phyloP scores from a whole-genome alignment of 176 grass and related monocot genomes.

The Phoenix roebelenii region DNA sequence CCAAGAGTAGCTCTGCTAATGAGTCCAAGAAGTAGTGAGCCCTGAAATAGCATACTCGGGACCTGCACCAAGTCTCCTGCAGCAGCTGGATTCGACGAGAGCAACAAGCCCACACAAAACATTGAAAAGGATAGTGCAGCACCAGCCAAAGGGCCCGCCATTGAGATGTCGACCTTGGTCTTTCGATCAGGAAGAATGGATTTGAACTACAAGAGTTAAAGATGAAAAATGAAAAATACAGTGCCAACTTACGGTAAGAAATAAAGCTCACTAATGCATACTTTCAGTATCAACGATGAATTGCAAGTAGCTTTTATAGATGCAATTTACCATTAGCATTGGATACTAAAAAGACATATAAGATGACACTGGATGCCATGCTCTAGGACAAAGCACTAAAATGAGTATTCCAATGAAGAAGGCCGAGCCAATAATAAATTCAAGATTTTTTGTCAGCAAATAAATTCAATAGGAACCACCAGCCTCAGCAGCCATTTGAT shows the following conservation, averaged over 20 bases:
- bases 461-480: too few relatives aligned
- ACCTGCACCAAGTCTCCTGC: constrained; percentile 89
- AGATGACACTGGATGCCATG: too few relatives aligned
- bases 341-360: too few relatives aligned
- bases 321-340: too few relatives aligned
- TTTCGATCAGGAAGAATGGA: constrained; percentile 82
- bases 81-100: constrained; percentile 65
- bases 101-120: constrained; percentile 89
- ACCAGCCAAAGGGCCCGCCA: constrained; percentile 83
- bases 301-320: too few relatives aligned
- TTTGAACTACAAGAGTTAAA: constrained; percentile 81
- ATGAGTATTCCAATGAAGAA: too few relatives aligned
- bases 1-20: constrained; percentile 92
- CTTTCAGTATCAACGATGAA: too few relatives aligned
- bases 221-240: constrained; percentile 17
- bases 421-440: too few relatives aligned
- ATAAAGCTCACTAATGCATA: background rate
- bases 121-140: constrained; percentile 93
- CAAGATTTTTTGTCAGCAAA: too few relatives aligned
- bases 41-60: constrained; percentile 88
- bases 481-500: too few relatives aligned
- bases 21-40: constrained; percentile 93
- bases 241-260: background rate
- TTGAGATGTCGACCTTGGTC: constrained; percentile 88
- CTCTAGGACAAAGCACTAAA: too few relatives aligned